Percentiles rank a stretch among this genome's conserved stretches.
phyloP scores from a whole-genome alignment of 1,284 basidiomycete genomes.

The Microbotryum violaceum region DNA sequence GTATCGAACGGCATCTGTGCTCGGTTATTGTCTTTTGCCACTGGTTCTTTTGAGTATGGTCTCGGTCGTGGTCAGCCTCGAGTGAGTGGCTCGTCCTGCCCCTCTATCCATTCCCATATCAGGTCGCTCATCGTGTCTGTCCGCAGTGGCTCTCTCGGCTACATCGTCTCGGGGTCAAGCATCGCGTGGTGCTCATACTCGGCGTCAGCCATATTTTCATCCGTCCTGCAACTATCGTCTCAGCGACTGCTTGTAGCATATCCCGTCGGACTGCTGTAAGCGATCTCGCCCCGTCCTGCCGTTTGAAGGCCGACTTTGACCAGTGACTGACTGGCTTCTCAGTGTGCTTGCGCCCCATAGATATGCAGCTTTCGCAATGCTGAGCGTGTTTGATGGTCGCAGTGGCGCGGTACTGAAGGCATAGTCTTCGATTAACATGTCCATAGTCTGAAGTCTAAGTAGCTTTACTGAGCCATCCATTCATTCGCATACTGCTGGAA shows the following conservation, averaged over 20 bases:
- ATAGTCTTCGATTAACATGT: too few relatives aligned
- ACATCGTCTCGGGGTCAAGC: constrained; percentile 66
- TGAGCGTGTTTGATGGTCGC: constrained; percentile 29
- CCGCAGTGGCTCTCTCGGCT: constrained; percentile 67
- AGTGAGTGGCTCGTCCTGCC: constrained; percentile 54
- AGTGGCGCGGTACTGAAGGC: constrained; percentile 10
- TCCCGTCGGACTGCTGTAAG: constrained; percentile 77
- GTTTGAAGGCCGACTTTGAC: neutral
- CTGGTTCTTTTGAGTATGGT: constrained; percentile 93
- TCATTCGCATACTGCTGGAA: neutral
- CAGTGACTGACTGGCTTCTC: neutral
- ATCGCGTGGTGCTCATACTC: constrained; percentile 94
- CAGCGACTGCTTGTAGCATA: constrained; percentile 89
- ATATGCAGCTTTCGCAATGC: constrained; percentile 14
- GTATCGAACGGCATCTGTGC: constrained; percentile 87
- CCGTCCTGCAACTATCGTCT: constrained; percentile 84
- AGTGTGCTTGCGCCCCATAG: neutral
- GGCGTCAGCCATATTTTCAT: constrained; percentile 87
- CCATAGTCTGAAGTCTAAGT: too few relatives aligned
- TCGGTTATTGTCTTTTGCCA: constrained; percentile 94
- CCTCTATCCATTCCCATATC: neutral
- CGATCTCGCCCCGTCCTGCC: constrained; percentile 3
- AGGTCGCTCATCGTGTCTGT: constrained; percentile 5
- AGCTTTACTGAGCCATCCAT: too few relatives aligned
- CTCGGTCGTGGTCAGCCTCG: constrained; percentile 76